Evolutionary conservation across 1,284 basidiomycete genomes (phyloP).

Genomic region (Ceraceosorus bombacis): DNA sequence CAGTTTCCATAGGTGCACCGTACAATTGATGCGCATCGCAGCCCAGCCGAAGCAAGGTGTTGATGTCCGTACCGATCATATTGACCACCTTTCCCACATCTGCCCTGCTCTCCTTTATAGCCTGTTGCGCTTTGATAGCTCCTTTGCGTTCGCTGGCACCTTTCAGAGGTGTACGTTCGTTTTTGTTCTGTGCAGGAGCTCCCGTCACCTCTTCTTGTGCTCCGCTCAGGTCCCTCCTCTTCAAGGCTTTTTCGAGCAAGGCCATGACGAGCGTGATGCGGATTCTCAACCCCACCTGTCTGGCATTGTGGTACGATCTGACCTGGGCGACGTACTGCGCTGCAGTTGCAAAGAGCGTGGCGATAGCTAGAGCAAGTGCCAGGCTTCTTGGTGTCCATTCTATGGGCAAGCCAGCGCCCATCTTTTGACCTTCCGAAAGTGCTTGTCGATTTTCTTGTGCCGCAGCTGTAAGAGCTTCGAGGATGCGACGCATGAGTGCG

Average conservation of each 20-base stretch:
- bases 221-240: slow-evolving; percentile 33
- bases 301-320: slow-evolving; percentile 43
- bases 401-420: not conserved
- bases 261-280: slow-evolving; percentile 39
- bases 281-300: slow-evolving; percentile 43
- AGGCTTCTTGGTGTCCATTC: slow-evolving; percentile 26
- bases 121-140: slow-evolving; percentile 5
- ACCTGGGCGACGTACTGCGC: slow-evolving; percentile 31
- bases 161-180: not conserved
- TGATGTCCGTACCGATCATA: slow-evolving; percentile 51
- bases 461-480: slow-evolving; percentile 15
- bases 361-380: slow-evolving; percentile 27
- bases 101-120: slow-evolving; percentile 23
- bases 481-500: slow-evolving; percentile 27
- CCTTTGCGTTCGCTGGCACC: slow-evolving; percentile 5
- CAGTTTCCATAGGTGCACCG: slow-evolving; percentile 60
- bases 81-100: slow-evolving; percentile 53
- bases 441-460: slow-evolving; percentile 6
- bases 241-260: slow-evolving; percentile 44
- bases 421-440: not conserved
- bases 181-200: not conserved
- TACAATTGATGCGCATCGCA: slow-evolving; percentile 56
- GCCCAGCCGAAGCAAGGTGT: slow-evolving; percentile 42
- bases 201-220: slow-evolving; percentile 3
- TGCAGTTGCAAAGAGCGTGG: slow-evolving; percentile 23